Evolutionary conservation across 768 basidiomycete species (phyloP).

Genomic region (Punctularia strigosozonata): DNA sequence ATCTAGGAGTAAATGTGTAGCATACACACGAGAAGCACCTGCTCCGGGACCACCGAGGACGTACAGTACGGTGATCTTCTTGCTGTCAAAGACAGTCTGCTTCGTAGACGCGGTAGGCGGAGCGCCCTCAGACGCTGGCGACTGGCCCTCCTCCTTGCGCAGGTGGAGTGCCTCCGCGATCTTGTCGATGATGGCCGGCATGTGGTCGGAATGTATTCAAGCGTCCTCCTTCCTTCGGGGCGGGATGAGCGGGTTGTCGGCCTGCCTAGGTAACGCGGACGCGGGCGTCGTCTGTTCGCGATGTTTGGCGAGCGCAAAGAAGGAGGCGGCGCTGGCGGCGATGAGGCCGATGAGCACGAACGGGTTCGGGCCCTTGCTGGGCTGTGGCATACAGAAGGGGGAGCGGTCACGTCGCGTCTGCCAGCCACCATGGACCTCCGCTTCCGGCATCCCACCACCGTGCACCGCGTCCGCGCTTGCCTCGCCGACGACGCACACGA

Average conservation of each 20-base stretch:
- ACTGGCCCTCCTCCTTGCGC: constrained; percentile 10
- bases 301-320: constrained; percentile 36
- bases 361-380: constrained; percentile 43
- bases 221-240: constrained; percentile 25
- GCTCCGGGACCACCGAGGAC: constrained; percentile 97
- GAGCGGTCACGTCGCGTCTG: too few species aligned
- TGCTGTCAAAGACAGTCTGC: constrained; percentile 45
- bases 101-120: background rate
- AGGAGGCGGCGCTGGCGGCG: constrained; percentile 42
- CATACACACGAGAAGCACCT: constrained; percentile 34
- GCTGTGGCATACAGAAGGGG: background rate
- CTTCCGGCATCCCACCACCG: constrained; percentile 45
- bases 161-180: constrained; percentile 24
- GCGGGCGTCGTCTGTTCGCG: constrained; percentile 49
- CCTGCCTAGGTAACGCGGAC: constrained; percentile 45
- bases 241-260: constrained; percentile 56
- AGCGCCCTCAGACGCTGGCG: constrained; percentile 1
- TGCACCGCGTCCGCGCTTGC: constrained; percentile 54
- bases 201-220: constrained; percentile 12
- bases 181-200: constrained; percentile 32
- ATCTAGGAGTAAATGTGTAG: background rate
- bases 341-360: constrained; percentile 46
- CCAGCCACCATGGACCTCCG: constrained; percentile 40
- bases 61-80: constrained; percentile 80
- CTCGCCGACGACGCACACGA: constrained; percentile 52